A percentile compares a stretch with the other conserved stretches of the same genome.
Conservation (phyloP, 306 rosid species). For the Malus fusca region DNA sequence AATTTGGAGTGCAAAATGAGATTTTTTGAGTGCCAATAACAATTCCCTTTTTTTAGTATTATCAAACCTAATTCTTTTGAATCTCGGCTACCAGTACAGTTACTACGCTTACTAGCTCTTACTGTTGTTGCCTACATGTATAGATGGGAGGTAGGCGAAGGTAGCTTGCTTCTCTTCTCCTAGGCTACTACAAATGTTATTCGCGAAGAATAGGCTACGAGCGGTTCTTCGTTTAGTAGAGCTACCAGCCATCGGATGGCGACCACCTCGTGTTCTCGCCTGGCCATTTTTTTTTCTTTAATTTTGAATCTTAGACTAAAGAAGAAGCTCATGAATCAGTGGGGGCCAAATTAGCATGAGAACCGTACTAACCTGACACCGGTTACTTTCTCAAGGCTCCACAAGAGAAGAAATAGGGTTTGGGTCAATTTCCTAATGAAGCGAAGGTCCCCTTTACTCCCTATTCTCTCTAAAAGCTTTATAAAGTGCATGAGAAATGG, state of each 20-base stretch:
- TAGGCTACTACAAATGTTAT: background rate
- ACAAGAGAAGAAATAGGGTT: background rate
- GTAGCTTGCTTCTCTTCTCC: background rate
- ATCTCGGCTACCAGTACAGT: no score
- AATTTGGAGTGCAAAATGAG: no score
- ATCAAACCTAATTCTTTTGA: no score
- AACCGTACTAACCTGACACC: background rate
- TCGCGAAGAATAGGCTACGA: background rate
- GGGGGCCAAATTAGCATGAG: background rate
- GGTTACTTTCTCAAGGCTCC: background rate
- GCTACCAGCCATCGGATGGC: background rate
- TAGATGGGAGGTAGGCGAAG: background rate
- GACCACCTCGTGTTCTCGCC: no score
- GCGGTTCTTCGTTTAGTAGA: no score
- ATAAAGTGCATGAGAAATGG: background rate
- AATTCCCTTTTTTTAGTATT: no score
- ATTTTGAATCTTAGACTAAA: background rate
- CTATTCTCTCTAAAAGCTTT: background rate
- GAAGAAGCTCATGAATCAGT: background rate
- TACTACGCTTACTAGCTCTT: background rate
- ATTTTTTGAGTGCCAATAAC: no score
- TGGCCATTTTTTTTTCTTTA: background rate
- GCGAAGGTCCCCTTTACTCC: background rate
- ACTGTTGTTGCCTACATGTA: background rate
- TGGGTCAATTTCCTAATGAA: background rate